These are phyloP conservation scores for Yamadazyma diddensiae DNA, from an alignment of 1,139 yeast species.

Conservation along the genomic window DNA sequence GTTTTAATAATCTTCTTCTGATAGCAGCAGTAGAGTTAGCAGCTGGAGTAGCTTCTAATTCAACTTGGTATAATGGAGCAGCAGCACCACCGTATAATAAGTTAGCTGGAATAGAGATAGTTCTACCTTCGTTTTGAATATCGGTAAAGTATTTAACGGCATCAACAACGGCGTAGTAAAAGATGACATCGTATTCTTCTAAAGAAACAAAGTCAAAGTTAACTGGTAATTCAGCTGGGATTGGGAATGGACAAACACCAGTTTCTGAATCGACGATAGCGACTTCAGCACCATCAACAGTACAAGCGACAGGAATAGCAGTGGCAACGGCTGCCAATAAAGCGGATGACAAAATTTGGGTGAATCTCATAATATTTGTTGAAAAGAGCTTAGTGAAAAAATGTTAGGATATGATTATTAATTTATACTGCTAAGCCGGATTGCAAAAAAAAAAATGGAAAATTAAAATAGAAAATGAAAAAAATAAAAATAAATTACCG, in stretches of 20 bases:
- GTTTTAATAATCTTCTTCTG: conserved; percentile 35
- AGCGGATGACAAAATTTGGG: conserved; percentile 16
- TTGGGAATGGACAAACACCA: conserved; percentile 39
- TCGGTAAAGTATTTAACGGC: conserved; percentile 31
- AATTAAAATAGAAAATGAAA: conserved; percentile 3
- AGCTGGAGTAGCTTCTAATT: conserved; percentile 26
- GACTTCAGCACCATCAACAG: conserved; percentile 29
- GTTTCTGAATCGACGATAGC: conserved; percentile 41
- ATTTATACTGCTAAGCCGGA: conserved; percentile 1
- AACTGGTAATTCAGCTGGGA: conserved; percentile 29
- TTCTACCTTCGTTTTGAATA: conserved; percentile 35
- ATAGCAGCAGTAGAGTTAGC: conserved; percentile 42
- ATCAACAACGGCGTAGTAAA: conserved; percentile 32
- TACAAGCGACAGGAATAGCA: conserved; percentile 38
- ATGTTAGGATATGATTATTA: neutral
- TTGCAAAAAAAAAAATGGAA: conserved; percentile 3
- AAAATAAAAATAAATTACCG: neutral
- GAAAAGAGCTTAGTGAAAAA: too few species aligned
- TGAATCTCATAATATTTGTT: conserved; percentile 15
- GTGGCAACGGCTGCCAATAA: conserved; percentile 20
- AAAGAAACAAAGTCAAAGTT: conserved; percentile 24
- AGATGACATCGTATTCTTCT: conserved; percentile 35
- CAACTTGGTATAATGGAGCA: conserved; percentile 31
- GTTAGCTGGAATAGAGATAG: conserved; percentile 32
- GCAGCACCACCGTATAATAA: conserved; percentile 22